Evolutionary conservation across 768 basidiomycete species (phyloP).

Genomic region (Amanita pallidorosea): DNA sequence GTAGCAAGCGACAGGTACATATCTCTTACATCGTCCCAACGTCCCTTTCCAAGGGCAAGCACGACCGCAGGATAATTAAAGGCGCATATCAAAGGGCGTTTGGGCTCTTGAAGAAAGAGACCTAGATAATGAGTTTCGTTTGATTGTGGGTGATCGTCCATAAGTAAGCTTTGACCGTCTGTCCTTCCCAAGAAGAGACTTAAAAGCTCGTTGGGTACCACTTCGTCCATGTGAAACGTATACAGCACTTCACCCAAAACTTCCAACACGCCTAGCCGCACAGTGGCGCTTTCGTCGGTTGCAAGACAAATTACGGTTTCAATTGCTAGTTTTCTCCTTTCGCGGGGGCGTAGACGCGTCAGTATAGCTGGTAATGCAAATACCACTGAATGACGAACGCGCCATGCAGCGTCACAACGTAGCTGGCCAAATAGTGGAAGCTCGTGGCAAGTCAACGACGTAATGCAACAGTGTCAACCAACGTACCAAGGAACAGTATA

Average conservation of each 20-base stretch:
- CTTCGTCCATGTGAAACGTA: conserved; percentile 57
- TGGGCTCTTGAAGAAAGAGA: conserved; percentile 50
- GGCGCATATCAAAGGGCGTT: conserved; percentile 69
- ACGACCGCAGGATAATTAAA: conserved; percentile 91
- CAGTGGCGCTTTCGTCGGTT: conserved; percentile 49
- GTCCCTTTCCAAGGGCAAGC: conserved; percentile 61
- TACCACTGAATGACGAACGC: conserved; percentile 81
- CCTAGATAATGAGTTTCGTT: conserved; percentile 16
- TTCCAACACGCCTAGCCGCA: conserved; percentile 76
- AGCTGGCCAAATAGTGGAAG: conserved; percentile 71
- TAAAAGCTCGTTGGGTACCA: conserved; percentile 68
- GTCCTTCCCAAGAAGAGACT: conserved; percentile 64
- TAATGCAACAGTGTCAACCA: background rate
- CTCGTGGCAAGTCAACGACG: conserved; percentile 26
- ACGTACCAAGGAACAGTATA: conserved; percentile 52
- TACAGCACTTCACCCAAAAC: conserved; percentile 84
- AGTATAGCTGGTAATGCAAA: conserved; percentile 79
- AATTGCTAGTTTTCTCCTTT: conserved; percentile 56
- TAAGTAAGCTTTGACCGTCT: conserved; percentile 19
- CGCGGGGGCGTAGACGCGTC: conserved; percentile 44
- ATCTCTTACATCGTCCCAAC: conserved; percentile 67
- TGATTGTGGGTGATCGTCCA: conserved; percentile 7
- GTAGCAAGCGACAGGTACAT: conserved; percentile 57
- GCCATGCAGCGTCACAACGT: conserved; percentile 58
- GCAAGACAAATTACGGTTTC: conserved; percentile 54